A percentile compares a stretch with the other conserved stretches of the same genome.
Conservation (phyloP, 2,329 filamentous ascomycete genomes). For the Fusarium anthophilum region DNA sequence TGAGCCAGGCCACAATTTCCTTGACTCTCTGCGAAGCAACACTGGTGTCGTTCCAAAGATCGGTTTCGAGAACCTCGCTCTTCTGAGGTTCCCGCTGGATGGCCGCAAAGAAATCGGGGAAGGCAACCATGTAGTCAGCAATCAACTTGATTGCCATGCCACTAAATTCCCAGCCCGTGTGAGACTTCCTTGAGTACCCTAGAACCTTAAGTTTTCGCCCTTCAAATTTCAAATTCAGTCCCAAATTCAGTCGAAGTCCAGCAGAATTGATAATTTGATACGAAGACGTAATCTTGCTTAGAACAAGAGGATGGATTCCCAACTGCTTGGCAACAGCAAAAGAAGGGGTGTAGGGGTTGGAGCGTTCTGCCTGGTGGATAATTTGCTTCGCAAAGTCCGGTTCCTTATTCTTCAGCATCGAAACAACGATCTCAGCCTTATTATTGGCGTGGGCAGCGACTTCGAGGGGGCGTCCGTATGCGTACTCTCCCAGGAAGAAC, state of each 20-base stretch:
- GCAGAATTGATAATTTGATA: constrained; percentile 84
- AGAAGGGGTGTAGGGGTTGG: constrained; percentile 83
- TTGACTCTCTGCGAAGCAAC: constrained; percentile 84
- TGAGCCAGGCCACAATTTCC: constrained; percentile 93
- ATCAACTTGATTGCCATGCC: constrained; percentile 82
- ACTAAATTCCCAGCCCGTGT: constrained; percentile 96
- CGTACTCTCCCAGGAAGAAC: constrained; percentile 94
- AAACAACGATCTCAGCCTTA: constrained; percentile 83
- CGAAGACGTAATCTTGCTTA: constrained; percentile 96
- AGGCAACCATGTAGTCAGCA: constrained; percentile 88
- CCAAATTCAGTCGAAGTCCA: constrained; percentile 86
- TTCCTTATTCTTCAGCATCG: constrained; percentile 76
- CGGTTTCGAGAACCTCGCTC: constrained; percentile 83
- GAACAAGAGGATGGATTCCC: constrained; percentile 81
- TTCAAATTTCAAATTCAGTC: constrained; percentile 96
- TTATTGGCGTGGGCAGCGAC: constrained; percentile 78
- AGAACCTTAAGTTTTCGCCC: constrained; percentile 94
- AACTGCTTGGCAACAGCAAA: constrained; percentile 88
- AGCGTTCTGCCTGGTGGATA: constrained; percentile 73
- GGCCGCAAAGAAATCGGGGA: constrained; percentile 93
- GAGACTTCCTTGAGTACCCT: constrained; percentile 88
- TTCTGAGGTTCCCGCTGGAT: constrained; percentile 87
- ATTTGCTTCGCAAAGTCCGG: constrained; percentile 82
- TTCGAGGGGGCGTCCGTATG: constrained; percentile 90
- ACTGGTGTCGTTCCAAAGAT: constrained; percentile 81